phyloP scores from a whole-genome alignment of 2,329 filamentous ascomycete genomes.

The Penicillium oxalicum region DNA sequence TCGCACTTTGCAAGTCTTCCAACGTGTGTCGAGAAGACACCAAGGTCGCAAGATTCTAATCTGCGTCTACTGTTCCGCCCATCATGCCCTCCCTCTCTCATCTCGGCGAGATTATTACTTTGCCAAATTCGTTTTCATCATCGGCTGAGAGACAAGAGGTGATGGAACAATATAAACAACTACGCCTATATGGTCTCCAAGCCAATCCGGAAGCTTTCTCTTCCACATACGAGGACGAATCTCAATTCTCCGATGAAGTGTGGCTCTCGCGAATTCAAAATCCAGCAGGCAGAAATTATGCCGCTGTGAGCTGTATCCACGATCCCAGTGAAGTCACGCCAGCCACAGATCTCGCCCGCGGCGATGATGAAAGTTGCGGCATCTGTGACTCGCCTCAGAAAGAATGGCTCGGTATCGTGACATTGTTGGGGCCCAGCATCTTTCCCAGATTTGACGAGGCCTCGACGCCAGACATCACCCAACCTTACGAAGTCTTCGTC shows the following conservation, averaged over 20 bases:
- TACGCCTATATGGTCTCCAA: slow-evolving; percentile 24
- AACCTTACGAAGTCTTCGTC: slow-evolving; percentile 9
- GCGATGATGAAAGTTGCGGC: not conserved
- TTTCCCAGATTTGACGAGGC: slow-evolving; percentile 2
- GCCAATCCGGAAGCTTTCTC: slow-evolving; percentile 26
- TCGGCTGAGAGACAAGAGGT: slow-evolving; percentile 3
- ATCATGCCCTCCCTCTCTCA: not conserved
- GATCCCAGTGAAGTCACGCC: not conserved
- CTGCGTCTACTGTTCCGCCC: no score
- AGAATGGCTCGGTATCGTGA: slow-evolving; percentile 29
- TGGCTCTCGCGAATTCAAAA: slow-evolving; percentile 27
- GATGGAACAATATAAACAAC: slow-evolving; percentile 16
- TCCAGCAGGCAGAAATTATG: slow-evolving; percentile 22
- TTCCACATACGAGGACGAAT: slow-evolving; percentile 26
- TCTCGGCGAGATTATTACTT: slow-evolving; percentile 3
- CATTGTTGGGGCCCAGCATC: slow-evolving; percentile 21
- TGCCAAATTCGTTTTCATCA: slow-evolving; percentile 5
- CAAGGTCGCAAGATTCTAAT: no score
- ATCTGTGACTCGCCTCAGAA: slow-evolving; percentile 9
- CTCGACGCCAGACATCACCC: not conserved
- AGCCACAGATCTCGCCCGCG: not conserved
- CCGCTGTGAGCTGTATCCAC: slow-evolving; percentile 13
- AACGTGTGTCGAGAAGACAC: no score
- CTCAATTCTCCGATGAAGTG: slow-evolving; percentile 16
- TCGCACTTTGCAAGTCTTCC: no score